Base-by-base conservation (phyloP, 345 rosid species). In the Salix brachista region DNA sequence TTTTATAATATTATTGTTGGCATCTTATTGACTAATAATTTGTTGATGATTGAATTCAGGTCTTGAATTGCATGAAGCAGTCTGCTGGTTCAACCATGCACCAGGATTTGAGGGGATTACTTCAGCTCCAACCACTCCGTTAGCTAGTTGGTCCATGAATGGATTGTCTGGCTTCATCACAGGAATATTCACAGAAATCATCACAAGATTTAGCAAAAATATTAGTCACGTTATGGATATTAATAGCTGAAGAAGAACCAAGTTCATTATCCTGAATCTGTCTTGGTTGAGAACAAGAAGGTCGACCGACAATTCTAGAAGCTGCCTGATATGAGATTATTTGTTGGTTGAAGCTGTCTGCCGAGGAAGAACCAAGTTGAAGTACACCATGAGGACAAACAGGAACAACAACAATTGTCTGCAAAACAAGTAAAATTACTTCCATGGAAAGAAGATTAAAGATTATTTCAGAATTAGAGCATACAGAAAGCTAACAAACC, bases 321-420 rank as follows among this genome's bases (percentile, higher is more conserved):
- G 71, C 28, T 48, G 69, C 32, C 56, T 83, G 82, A 39, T 79
- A 79, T n/a, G 83, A 78, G 86, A 78, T 74, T 79, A 82, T 82
- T 30, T 67, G 89, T 62, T 80, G 92, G 72, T 82, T 89, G 86
- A 75, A 80, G 80, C 79, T 74, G 36, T 84, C 81, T 30, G 73
- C 61, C 68, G 3, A 30, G 39, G 90, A 87, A 64, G 98, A 94
- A 83, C 97, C 99, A 46, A 96, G 88, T 74, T 94, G 98, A 86
- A 94, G 87, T 75, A 96, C 97, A 69, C 99, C 99, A 75, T 90
- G 91, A 50, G 93, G 92, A 68, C 79, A 83, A 78, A 91, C 89
- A 9, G 99, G 97, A 83, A 96, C 82, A 66, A 96, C 82, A 66
- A 87, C 96, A 79, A 96, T 83, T 13, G 97, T 92, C 97, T 92